Evolutionary conservation across 805 yeast species (phyloP).

Genomic region (Wilhelminamyces savonicus): DNA sequence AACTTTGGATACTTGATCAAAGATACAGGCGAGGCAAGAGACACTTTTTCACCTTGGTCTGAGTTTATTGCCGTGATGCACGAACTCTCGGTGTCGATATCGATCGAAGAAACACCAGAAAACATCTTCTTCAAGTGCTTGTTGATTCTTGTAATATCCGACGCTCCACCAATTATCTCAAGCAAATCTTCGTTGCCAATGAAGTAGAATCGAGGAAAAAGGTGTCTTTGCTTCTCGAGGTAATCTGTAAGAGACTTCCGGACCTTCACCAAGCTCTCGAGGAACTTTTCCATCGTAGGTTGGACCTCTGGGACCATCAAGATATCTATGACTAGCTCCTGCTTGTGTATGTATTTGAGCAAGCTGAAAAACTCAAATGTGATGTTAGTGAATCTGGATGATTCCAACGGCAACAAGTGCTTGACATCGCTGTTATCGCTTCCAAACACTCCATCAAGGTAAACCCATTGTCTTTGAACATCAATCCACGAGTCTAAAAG

Average conservation of each 20-base stretch:
- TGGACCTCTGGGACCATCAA: constrained; percentile 44
- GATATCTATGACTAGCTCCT: constrained; percentile 50
- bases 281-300: constrained; percentile 39
- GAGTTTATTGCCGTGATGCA: constrained; percentile 47
- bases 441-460: constrained; percentile 73
- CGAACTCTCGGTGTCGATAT: constrained; percentile 23
- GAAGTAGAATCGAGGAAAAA: constrained; percentile 79
- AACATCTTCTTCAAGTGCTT: constrained; percentile 68
- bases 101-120: constrained; percentile 48
- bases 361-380: constrained; percentile 55
- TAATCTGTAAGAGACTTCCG: constrained; percentile 67
- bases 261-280: constrained; percentile 52
- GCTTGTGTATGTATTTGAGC: constrained; percentile 43
- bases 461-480: constrained; percentile 84
- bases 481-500: constrained; percentile 72
- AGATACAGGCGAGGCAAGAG: constrained; percentile 37
- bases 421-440: constrained; percentile 47
- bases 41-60: constrained; percentile 57
- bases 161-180: constrained; percentile 68
- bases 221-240: constrained; percentile 70
- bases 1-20: constrained; percentile 36
- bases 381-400: constrained; percentile 56
- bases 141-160: constrained; percentile 41
- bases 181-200: constrained; percentile 86
- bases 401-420: constrained; percentile 62